Percentiles rank a stretch among this genome's conserved stretches.
Conservation (phyloP, 2,329 filamentous ascomycete genomes). For the Verticillium alfalfae region DNA sequence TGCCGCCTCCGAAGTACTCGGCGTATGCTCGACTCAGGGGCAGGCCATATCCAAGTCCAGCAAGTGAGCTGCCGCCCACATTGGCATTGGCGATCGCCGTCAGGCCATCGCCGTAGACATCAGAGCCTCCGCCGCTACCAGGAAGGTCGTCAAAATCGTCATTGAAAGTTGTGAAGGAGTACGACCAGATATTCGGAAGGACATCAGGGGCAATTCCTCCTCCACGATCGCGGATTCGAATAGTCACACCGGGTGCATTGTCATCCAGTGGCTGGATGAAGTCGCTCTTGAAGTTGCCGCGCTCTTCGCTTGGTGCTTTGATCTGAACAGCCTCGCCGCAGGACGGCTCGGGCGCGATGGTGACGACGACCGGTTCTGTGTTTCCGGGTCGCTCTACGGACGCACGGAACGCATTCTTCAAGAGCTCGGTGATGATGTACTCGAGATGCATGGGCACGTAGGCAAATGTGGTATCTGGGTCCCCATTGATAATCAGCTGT, state of each 20-base stretch:
- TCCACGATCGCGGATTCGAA: constrained; percentile 91
- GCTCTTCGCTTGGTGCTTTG: constrained; percentile 27
- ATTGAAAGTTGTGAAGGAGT: constrained; percentile 92
- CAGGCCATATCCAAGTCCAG: constrained; percentile 87
- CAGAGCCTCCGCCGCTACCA: constrained; percentile 31
- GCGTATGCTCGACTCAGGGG: constrained; percentile 90
- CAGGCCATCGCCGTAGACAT: constrained; percentile 59
- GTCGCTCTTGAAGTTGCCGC: constrained; percentile 35
- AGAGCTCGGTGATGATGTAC: constrained; percentile 92
- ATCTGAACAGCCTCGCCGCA: constrained; percentile 24
- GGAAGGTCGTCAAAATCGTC: constrained; percentile 42
- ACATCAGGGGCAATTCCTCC: constrained; percentile 86
- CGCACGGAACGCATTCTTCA: constrained; percentile 95
- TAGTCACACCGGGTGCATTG: constrained; percentile 79
- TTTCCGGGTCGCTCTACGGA: constrained; percentile 81
- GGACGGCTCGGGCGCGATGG: constrained; percentile 69
- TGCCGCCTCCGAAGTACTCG: constrained; percentile 95
- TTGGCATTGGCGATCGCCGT: constrained; percentile 69
- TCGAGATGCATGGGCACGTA: constrained; percentile 95
- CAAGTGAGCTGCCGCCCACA: constrained; percentile 75
- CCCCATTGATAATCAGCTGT: constrained; percentile 73
- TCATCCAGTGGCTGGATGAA: constrained; percentile 54
- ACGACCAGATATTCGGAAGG: constrained; percentile 87
- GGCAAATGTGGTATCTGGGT: constrained; percentile 82
- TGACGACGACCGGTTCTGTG: constrained; percentile 80